phyloP scores from a whole-genome alignment of 2,329 filamentous ascomycete species.

The Chaetothyriales sp. region DNA sequence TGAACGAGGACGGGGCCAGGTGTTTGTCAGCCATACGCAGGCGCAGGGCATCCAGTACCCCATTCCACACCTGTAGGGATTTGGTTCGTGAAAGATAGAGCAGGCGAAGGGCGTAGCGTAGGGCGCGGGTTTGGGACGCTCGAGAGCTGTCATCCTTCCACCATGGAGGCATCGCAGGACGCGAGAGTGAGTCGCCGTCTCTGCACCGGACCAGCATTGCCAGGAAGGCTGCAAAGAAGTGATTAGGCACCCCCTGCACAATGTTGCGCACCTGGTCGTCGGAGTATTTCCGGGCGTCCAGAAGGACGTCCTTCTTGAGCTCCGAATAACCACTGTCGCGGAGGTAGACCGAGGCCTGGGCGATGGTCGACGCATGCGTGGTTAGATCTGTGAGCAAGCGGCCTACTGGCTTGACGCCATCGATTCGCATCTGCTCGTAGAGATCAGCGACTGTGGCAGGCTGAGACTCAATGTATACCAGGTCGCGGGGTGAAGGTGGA shows the following conservation, averaged over 20 bases:
- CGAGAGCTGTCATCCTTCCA: not conserved
- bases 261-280: not conserved
- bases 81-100: not conserved
- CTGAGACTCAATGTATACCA: slow-evolving; percentile 40
- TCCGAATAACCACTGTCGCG: not conserved
- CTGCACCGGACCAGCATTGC: not conserved
- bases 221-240: not conserved
- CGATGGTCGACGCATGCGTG: slow-evolving; percentile 26
- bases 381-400: slow-evolving; percentile 37
- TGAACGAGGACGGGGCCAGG: not conserved
- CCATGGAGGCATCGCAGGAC: not conserved
- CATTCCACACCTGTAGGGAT: not conserved
- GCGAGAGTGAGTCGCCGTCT: not conserved
- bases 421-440: slow-evolving; percentile 33
- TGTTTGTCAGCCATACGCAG: not conserved
- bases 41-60: not conserved
- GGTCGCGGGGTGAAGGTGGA: slow-evolving; percentile 40
- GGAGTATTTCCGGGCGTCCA: not conserved
- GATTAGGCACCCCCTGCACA: not conserved
- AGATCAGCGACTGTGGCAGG: slow-evolving; percentile 39
- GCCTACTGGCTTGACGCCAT: slow-evolving; percentile 29
- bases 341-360: not conserved
- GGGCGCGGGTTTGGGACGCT: not conserved
- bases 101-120: not conserved
- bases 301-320: not conserved